A percentile compares a stretch with the other conserved stretches of the same genome.
Evolutionary conservation across 1,284 basidiomycete genomes (phyloP).

Genomic region (Pseudozyma sp.): DNA sequence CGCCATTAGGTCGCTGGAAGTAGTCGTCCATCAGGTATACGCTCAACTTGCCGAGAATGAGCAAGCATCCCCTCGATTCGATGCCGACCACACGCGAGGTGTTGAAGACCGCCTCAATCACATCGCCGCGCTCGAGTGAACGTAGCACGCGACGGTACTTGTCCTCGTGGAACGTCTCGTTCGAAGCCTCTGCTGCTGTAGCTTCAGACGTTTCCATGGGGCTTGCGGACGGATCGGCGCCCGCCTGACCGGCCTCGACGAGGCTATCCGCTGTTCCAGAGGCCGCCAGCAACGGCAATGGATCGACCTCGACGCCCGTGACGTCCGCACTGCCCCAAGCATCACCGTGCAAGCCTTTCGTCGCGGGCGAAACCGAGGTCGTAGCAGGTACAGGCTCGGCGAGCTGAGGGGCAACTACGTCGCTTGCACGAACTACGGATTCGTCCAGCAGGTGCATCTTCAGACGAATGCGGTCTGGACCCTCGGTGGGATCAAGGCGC

Average conservation of each 20-base stretch:
- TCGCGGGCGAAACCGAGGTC: slow-evolving; percentile 2
- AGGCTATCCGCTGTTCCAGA: not conserved
- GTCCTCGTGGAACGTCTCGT: slow-evolving; percentile 70
- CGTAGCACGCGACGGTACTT: slow-evolving; percentile 74
- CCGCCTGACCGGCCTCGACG: not conserved
- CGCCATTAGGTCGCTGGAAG: slow-evolving; percentile 86
- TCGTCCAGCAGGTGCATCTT: slow-evolving; percentile 56
- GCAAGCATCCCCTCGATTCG: slow-evolving; percentile 77
- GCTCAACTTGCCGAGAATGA: slow-evolving; percentile 85
- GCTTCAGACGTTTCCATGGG: slow-evolving; percentile 2
- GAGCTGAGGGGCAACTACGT: slow-evolving; percentile 34
- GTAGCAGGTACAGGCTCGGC: slow-evolving; percentile 15
- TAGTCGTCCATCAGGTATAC: slow-evolving; percentile 92
- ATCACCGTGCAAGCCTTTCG: slow-evolving; percentile 22
- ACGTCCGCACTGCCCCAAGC: slow-evolving; percentile 35
- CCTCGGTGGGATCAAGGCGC: slow-evolving; percentile 66
- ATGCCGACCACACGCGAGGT: slow-evolving; percentile 62
- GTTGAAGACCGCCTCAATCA: slow-evolving; percentile 83
- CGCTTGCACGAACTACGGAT: slow-evolving; percentile 5
- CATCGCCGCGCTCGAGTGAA: slow-evolving; percentile 83
- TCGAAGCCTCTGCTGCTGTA: slow-evolving; percentile 13
- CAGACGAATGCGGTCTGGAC: slow-evolving; percentile 60
- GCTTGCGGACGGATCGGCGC: not conserved
- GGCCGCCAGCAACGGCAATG: not conserved
- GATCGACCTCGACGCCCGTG: not conserved